Conservation (phyloP, 2,329 filamentous ascomycete genomes). For the Penicillium sp. region DNA sequence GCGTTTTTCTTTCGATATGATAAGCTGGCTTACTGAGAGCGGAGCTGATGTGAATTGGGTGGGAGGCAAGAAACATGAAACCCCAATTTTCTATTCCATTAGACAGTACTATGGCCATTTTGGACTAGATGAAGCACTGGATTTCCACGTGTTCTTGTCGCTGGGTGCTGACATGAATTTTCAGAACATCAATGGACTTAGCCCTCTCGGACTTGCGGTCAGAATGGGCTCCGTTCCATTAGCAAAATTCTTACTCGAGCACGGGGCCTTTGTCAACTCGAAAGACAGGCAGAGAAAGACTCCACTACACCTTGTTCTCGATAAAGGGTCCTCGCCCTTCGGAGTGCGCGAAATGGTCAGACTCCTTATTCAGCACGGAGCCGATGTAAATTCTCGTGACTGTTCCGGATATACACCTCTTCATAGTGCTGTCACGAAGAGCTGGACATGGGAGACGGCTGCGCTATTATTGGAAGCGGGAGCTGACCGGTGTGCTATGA, state of each 20-base stretch:
- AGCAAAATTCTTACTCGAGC: constrained; percentile 4
- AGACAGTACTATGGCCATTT: too few species aligned
- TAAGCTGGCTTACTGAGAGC: constrained; percentile 2
- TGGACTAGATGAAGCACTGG: too few species aligned
- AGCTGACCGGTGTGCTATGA: constrained; percentile 6
- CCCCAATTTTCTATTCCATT: constrained; percentile 9
- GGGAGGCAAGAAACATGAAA: constrained; percentile 5
- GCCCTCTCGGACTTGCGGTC: constrained; percentile 6
- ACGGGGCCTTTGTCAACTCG: constrained; percentile 5
- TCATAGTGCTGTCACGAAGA: constrained; percentile 4
- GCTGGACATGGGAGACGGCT: constrained; percentile 7
- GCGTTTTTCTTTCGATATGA: neutral
- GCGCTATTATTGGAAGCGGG: constrained; percentile 8
- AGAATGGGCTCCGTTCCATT: neutral
- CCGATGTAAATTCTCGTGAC: constrained; percentile 9
- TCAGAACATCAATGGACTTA: constrained; percentile 5
- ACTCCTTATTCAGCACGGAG: constrained; percentile 9
- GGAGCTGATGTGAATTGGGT: constrained; percentile 14
- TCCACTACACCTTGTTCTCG: constrained; percentile 6
- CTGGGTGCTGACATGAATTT: constrained; percentile 8
- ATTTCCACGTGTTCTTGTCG: too few species aligned
- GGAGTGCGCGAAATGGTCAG: constrained; percentile 2
- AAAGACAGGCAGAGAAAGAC: constrained; percentile 4
- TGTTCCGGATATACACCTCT: constrained; percentile 6
- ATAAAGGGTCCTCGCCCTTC: too few species aligned